Conservation (phyloP, 345 rosid species). For the Hibiscus syriacus region DNA sequence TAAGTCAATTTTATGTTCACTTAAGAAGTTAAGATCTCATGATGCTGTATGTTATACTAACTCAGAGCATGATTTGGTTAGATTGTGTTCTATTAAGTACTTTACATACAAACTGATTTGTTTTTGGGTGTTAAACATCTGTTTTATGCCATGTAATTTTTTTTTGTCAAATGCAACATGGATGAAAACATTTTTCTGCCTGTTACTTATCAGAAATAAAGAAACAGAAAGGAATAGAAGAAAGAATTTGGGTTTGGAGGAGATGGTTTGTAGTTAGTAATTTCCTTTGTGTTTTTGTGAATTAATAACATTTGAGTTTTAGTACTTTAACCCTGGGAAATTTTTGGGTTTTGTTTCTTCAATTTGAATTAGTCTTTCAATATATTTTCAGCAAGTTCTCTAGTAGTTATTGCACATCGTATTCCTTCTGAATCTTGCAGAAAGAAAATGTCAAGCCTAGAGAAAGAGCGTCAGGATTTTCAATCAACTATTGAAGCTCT, state of each 20-base stretch:
- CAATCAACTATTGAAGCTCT: constrained; percentile 79
- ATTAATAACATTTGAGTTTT: too few species aligned
- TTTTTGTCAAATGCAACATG: neutral
- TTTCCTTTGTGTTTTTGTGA: neutral
- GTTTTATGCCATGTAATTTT: neutral
- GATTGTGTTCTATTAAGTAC: neutral
- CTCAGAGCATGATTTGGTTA: neutral
- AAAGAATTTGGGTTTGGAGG: neutral
- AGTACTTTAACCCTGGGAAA: too few species aligned
- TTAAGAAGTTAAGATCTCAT: neutral
- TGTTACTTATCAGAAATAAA: neutral
- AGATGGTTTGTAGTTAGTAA: neutral
- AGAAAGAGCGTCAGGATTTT: constrained; percentile 85
- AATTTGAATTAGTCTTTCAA: neutral
- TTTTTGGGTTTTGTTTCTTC: too few species aligned
- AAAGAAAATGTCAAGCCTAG: constrained; percentile 73
- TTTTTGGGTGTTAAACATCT: constrained; percentile 2
- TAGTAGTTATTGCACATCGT: neutral
- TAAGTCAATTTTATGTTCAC: neutral
- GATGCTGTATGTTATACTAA: neutral
- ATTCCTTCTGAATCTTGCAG: constrained; percentile 31
- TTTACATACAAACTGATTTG: neutral
- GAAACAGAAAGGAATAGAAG: neutral
- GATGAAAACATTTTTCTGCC: neutral
- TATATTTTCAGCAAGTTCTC: neutral